Evolutionary conservation across 1,139 yeast genomes (phyloP).

Genomic region (Debaryomycetaceae sp.): DNA sequence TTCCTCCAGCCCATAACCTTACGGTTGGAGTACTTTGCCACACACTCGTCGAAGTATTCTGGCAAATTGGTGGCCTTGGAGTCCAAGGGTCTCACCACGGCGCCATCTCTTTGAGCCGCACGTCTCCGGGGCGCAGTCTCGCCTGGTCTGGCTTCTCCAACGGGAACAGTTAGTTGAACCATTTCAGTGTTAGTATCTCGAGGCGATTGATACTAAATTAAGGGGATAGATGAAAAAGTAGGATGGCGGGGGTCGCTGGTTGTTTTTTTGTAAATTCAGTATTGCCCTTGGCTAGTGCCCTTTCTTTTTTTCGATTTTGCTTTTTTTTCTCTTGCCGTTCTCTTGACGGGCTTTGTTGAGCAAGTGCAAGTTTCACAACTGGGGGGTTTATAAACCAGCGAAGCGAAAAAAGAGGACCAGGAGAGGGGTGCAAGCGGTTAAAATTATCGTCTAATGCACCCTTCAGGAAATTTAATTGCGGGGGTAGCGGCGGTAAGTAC

Average conservation of each 20-base stretch:
- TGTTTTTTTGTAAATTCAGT: not conserved
- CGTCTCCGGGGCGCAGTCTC: constrained; percentile 93
- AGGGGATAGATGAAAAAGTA: not conserved
- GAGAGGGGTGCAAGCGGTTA: too few relatives aligned
- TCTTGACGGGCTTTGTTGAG: too few relatives aligned
- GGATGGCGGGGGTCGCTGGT: not conserved
- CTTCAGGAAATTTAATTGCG: too few relatives aligned
- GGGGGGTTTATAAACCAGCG: too few relatives aligned
- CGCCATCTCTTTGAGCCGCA: constrained; percentile 51
- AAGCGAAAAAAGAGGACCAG: too few relatives aligned
- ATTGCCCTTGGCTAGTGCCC: not conserved
- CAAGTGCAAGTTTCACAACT: too few relatives aligned
- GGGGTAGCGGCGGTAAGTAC: too few relatives aligned
- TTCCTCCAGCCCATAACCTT: constrained; percentile 81
- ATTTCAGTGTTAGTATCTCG: constrained; percentile 11
- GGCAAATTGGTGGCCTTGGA: constrained; percentile 63
- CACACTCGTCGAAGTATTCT: constrained; percentile 65
- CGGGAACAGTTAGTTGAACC: constrained; percentile 54
- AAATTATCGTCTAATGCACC: too few relatives aligned
- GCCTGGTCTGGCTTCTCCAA: constrained; percentile 76
- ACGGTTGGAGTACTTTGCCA: constrained; percentile 48
- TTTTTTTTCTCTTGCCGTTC: too few relatives aligned
- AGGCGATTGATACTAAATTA: not conserved
- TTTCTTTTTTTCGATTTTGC: constrained; percentile 1
- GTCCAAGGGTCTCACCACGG: constrained; percentile 53